Percentiles rank a stretch among this genome's conserved stretches.
Conservation (phyloP, 371 early-diverging fungal species). For the Mortierella sp. region DNA sequence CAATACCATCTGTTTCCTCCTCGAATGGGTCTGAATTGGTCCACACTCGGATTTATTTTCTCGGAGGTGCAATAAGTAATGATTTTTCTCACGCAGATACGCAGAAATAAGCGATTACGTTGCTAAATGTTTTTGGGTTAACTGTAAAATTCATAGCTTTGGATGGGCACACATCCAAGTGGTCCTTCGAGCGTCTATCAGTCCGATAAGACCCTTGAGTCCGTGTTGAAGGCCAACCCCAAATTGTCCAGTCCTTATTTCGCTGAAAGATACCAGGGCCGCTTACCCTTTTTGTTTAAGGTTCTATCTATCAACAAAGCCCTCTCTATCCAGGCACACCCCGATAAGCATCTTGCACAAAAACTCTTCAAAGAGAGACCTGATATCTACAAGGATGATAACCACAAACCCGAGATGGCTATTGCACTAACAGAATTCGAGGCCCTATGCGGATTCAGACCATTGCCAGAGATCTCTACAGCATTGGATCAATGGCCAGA, state of each 20-base stretch:
- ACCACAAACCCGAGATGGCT: conserved; percentile 99
- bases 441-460: conserved; percentile 96
- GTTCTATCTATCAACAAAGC: conserved; percentile 95
- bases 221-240: conserved; percentile 62
- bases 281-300: conserved; percentile 97
- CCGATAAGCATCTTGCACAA: conserved; percentile 89
- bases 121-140: neutral
- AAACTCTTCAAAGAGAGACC: conserved; percentile 81
- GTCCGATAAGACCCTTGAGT: conserved; percentile 65
- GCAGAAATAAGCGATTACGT: neutral
- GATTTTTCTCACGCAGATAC: conserved; percentile 9
- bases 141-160: conserved; percentile 69
- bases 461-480: conserved; percentile 80
- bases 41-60: neutral
- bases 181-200: conserved; percentile 78
- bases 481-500: conserved; percentile 82
- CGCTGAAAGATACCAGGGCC: conserved; percentile 73
- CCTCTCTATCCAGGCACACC: conserved; percentile 98
- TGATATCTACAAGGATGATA: conserved; percentile 88
- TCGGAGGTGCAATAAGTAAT: neutral
- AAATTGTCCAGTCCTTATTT: conserved; percentile 65
- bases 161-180: conserved; percentile 99
- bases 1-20: neutral
- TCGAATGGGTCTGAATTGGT: too few species aligned
- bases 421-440: conserved; percentile 96